phyloP scores from a whole-genome alignment of 2,329 filamentous ascomycete genomes.

The Stachybotrys echinatus region DNA sequence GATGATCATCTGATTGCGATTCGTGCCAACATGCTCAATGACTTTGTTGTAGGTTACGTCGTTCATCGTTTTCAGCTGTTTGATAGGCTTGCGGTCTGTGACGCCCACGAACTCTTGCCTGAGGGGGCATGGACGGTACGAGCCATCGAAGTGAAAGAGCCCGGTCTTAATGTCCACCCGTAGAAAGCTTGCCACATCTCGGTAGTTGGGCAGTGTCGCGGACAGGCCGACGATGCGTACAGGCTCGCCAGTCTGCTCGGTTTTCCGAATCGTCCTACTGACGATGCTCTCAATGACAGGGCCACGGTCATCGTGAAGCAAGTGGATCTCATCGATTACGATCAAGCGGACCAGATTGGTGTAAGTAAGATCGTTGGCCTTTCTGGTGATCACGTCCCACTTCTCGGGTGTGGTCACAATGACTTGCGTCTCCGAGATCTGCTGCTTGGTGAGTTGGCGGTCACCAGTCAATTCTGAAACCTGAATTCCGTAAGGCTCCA shows the following conservation, averaged over 20 bases:
- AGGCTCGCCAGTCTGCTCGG: constrained; percentile 88
- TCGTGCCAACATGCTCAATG: constrained; percentile 87
- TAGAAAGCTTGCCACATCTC: constrained; percentile 91
- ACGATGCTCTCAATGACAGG: constrained; percentile 97
- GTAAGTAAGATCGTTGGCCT: constrained; percentile 94
- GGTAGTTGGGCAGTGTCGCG: constrained; percentile 93
- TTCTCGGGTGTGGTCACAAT: constrained; percentile 99
- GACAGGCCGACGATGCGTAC: constrained; percentile 90
- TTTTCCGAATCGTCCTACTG: constrained; percentile 84
- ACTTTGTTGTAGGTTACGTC: constrained; percentile 98
- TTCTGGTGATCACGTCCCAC: constrained; percentile 98
- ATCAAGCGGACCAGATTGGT: constrained; percentile 94
- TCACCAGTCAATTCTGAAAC: constrained; percentile 97
- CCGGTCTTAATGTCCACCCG: constrained; percentile 81
- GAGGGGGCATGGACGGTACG: constrained; percentile 87
- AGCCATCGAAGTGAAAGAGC: constrained; percentile 93
- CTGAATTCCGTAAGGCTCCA: constrained; percentile 85
- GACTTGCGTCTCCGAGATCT: constrained; percentile 95
- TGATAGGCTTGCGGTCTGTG: constrained; percentile 97
- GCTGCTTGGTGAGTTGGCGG: constrained; percentile 95
- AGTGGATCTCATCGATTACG: constrained; percentile 96
- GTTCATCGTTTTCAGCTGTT: constrained; percentile 98
- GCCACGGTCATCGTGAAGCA: constrained; percentile 94
- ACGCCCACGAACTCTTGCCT: constrained; percentile 97
- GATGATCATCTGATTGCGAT: constrained; percentile 96